A percentile compares a stretch with the other conserved stretches of the same genome.
Conservation (phyloP, 345 rosid species). For the Cardamine occulta region DNA sequence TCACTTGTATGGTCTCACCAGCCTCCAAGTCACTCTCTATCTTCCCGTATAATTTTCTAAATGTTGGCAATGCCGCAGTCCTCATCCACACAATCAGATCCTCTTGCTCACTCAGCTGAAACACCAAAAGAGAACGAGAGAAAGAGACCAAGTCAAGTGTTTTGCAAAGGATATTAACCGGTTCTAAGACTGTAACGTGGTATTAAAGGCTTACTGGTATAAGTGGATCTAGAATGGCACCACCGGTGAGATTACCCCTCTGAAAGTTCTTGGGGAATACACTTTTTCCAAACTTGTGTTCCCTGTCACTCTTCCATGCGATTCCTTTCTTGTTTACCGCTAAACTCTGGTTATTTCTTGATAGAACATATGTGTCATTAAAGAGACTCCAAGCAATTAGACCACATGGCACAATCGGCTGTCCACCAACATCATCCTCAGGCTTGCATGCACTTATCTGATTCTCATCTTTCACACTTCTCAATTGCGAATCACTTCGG, state of each 20-base stretch:
- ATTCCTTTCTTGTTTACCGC: conserved; percentile 66
- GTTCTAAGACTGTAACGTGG: neutral
- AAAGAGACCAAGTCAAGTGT: conserved; percentile 30
- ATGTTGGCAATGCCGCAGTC: conserved; percentile 98
- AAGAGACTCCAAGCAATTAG: conserved; percentile 99
- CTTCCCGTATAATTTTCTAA: conserved; percentile 93
- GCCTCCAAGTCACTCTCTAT: conserved; percentile 74
- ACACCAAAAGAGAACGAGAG: conserved; percentile 16
- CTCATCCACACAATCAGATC: conserved; percentile 99
- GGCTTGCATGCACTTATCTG: conserved; percentile 65
- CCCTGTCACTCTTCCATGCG: conserved; percentile 94
- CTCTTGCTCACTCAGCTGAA: conserved; percentile 88
- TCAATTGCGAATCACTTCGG: conserved; percentile 78
- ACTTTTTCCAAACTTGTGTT: conserved; percentile 81
- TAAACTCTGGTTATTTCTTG: conserved; percentile 50
- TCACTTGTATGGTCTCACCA: conserved; percentile 58
- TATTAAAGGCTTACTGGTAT: conserved; percentile 59
- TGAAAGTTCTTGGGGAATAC: conserved; percentile 88
- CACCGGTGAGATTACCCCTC: conserved; percentile 63
- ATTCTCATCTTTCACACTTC: conserved; percentile 40
- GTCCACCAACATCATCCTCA: conserved; percentile 49
- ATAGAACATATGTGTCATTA: conserved; percentile 78
- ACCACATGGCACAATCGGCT: conserved; percentile 86
- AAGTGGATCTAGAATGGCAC: conserved; percentile 46
- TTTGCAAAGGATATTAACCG: conserved; percentile 15